Evolutionary conservation across 192 early-diverging fungal species (phyloP).

Genomic region (Backusella australiensis): DNA sequence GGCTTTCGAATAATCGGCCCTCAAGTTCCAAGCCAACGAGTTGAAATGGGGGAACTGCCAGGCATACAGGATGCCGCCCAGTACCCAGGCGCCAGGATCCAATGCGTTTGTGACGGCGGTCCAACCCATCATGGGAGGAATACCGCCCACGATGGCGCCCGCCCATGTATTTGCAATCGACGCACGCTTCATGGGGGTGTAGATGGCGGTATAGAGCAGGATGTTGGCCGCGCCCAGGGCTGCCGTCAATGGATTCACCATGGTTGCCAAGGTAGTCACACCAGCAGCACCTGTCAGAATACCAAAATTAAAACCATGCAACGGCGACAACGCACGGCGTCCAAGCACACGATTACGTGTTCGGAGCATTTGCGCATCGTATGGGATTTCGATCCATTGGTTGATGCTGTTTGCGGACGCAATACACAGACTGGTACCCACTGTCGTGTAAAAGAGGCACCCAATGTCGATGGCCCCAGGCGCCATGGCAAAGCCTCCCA

Average conservation of each 20-base stretch:
- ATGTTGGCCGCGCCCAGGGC: conserved; percentile 82
- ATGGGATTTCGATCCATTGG: conserved; percentile 94
- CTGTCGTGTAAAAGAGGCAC: conserved; percentile 77
- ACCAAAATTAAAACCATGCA: conserved; percentile 80
- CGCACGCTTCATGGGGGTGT: conserved; percentile 93
- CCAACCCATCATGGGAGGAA: conserved; percentile 99
- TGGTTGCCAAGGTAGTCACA: conserved; percentile 54
- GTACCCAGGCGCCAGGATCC: conserved; percentile 75
- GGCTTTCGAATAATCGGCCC: conserved; percentile 94
- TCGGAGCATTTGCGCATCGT: conserved; percentile 96
- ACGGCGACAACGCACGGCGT: conserved; percentile 68
- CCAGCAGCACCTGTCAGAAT: conserved; percentile 66
- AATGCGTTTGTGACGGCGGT: conserved; percentile 76
- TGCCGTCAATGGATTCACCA: conserved; percentile 89
- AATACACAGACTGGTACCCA: conserved; percentile 86
- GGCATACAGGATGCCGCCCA: conserved; percentile 82
- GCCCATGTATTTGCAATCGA: conserved; percentile 96
- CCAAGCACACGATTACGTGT: conserved; percentile 88
- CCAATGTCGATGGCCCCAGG: conserved; percentile 61
- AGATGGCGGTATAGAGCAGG: conserved; percentile 83
- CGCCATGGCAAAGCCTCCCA: conserved; percentile 93
- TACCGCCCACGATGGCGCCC: conserved; percentile 90
- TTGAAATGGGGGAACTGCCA: conserved; percentile 99
- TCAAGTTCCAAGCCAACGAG: conserved; percentile 85
- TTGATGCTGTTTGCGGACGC: conserved; percentile 92